Conservation (phyloP, 2,329 filamentous ascomycete species). For the Fusarium sp. region DNA sequence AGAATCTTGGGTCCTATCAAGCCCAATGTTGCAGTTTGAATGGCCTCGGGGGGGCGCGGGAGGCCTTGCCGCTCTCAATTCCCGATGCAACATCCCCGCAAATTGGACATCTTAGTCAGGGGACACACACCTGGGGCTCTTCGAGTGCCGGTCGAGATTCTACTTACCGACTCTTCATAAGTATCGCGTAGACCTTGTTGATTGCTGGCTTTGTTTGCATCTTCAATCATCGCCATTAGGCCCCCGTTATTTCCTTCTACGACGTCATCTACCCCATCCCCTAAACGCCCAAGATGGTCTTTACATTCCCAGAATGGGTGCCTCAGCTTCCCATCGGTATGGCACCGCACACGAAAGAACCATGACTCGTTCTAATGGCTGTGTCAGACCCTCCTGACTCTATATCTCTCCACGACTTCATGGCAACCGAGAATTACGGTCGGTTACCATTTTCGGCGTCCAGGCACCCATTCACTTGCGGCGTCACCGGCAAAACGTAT, state of each 20-base stretch:
- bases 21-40: background rate
- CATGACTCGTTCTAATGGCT: background rate
- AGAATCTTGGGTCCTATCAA: background rate
- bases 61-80: background rate
- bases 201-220: background rate
- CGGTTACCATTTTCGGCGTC: conserved; percentile 70
- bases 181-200: background rate
- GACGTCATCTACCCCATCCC: background rate
- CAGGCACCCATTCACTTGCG: conserved; percentile 79
- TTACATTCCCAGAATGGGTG: background rate
- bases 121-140: background rate
- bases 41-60: background rate
- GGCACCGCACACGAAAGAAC: background rate
- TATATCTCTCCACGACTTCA: conserved; percentile 79
- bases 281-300: background rate
- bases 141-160: background rate
- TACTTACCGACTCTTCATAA: background rate
- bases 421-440: conserved; percentile 62
- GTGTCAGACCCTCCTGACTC: conserved; percentile 65
- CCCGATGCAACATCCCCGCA: background rate
- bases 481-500: conserved; percentile 75
- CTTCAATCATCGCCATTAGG: background rate
- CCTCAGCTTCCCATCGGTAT: background rate
- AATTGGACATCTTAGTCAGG: background rate
- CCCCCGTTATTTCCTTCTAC: background rate